phyloP scores from a whole-genome alignment of 2,329 filamentous ascomycete species.

The Colletotrichum sp. region DNA sequence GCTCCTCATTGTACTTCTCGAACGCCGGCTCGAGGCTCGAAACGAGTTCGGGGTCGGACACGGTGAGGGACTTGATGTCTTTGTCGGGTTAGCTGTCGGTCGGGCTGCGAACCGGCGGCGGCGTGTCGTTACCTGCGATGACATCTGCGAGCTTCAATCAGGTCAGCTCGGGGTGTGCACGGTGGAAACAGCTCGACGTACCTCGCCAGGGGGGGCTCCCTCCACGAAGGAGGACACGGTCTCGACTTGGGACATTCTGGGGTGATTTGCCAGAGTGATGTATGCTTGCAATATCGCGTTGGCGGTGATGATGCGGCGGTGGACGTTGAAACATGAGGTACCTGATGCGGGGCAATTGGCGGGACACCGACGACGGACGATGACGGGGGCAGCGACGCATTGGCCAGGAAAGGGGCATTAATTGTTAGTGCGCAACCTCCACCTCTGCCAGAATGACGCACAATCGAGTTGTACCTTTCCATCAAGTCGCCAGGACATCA shows the following conservation, averaged over 20 bases:
- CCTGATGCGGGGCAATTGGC: slow-evolving; percentile 19
- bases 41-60: slow-evolving; percentile 70
- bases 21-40: slow-evolving; percentile 82
- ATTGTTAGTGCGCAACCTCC: slow-evolving; percentile 17
- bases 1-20: slow-evolving; percentile 94
- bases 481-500: background rate
- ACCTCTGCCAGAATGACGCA: background rate
- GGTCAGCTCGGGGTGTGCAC: slow-evolving; percentile 24
- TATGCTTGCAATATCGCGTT: background rate
- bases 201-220: slow-evolving; percentile 95
- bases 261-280: slow-evolving; percentile 25
- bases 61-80: slow-evolving; percentile 91
- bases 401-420: slow-evolving; percentile 13
- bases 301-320: slow-evolving; percentile 1
- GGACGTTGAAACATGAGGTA: slow-evolving; percentile 16
- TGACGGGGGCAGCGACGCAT: background rate
- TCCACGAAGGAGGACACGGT: slow-evolving; percentile 87
- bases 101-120: background rate
- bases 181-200: slow-evolving; percentile 47
- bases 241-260: slow-evolving; percentile 46
- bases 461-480: background rate
- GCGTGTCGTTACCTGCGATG: slow-evolving; percentile 69
- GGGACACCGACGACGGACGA: background rate
- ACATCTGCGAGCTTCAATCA: slow-evolving; percentile 78
- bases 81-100: slow-evolving; percentile 22